A percentile compares a stretch with the other conserved stretches of the same genome.
These are phyloP conservation scores for Kodamaea leandrae DNA, from an alignment of 805 yeast species.

Conservation along the genomic window DNA sequence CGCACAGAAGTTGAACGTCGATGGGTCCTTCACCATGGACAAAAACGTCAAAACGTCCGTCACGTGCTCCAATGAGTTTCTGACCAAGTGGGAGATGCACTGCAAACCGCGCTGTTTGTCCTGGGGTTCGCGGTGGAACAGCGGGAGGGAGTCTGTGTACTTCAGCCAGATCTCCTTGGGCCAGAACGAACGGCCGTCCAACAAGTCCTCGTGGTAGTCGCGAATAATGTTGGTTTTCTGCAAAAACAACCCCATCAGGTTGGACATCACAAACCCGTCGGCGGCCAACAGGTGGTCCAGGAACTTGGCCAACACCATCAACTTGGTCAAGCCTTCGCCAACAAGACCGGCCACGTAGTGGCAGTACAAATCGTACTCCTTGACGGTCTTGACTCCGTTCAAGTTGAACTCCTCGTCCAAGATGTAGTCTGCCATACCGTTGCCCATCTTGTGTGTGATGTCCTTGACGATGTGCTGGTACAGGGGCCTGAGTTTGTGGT, in stretches of 20 bases:
- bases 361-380: conserved; percentile 88
- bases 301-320: conserved; percentile 74
- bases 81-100: conserved; percentile 79
- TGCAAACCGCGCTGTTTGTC: conserved; percentile 58
- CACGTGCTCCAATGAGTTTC: conserved; percentile 75
- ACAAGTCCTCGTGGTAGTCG: conserved; percentile 88
- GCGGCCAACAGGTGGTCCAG: conserved; percentile 50
- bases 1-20: conserved; percentile 87
- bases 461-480: conserved; percentile 78
- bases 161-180: conserved; percentile 91
- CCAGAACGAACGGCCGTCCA: conserved; percentile 93
- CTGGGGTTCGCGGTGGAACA: conserved; percentile 44
- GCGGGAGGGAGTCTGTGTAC: conserved; percentile 62
- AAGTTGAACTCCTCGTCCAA: conserved; percentile 72
- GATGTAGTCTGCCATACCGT: conserved; percentile 96
- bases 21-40: conserved; percentile 72
- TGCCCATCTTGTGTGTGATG: conserved; percentile 85
- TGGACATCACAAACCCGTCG: conserved; percentile 57
- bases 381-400: conserved; percentile 72
- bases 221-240: conserved; percentile 96
- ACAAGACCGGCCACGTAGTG: conserved; percentile 97
- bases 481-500: conserved; percentile 65
- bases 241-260: conserved; percentile 91
- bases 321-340: conserved; percentile 89
- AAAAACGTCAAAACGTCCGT: conserved; percentile 74